Conservation (phyloP, 371 early-diverging fungal genomes). For the Rhizopus arrhizus region DNA sequence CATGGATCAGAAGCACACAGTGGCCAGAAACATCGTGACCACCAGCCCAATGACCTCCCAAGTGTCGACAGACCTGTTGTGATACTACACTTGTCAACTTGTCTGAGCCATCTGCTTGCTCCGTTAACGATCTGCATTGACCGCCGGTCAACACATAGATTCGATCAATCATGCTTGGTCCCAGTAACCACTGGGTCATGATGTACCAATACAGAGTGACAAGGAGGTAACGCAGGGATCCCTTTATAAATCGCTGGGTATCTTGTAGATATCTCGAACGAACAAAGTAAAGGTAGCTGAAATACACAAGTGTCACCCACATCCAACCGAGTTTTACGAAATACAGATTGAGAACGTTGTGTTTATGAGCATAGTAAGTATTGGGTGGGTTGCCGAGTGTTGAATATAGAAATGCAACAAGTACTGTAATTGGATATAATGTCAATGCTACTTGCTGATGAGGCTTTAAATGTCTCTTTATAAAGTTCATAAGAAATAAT, state of each 20-base stretch:
- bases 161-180: conserved; percentile 83
- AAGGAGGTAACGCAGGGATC: conserved; percentile 56
- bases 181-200: conserved; percentile 84
- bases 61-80: conserved; percentile 54
- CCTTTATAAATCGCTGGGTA: conserved; percentile 27
- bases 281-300: conserved; percentile 37
- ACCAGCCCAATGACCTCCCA: conserved; percentile 75
- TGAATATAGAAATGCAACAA: conserved; percentile 35
- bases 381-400: conserved; percentile 33
- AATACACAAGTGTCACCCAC: conserved; percentile 69
- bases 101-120: conserved; percentile 11
- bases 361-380: conserved; percentile 66
- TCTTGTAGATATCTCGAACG: conserved; percentile 13
- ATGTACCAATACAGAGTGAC: conserved; percentile 84
- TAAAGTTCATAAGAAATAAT: conserved; percentile 12
- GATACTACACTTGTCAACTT: conserved; percentile 24
- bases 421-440: conserved; percentile 34
- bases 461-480: conserved; percentile 26
- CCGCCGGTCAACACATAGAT: conserved; percentile 76
- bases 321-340: conserved; percentile 89
- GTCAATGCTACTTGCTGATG: conserved; percentile 34
- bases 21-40: conserved; percentile 90
- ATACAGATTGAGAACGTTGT: conserved; percentile 72
- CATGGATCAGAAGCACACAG: conserved; percentile 84
- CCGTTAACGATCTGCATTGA: conserved; percentile 36